These are phyloP conservation scores for Eucalyptus marginata DNA, from an alignment of 345 rosid genomes.

Conservation along the genomic window DNA sequence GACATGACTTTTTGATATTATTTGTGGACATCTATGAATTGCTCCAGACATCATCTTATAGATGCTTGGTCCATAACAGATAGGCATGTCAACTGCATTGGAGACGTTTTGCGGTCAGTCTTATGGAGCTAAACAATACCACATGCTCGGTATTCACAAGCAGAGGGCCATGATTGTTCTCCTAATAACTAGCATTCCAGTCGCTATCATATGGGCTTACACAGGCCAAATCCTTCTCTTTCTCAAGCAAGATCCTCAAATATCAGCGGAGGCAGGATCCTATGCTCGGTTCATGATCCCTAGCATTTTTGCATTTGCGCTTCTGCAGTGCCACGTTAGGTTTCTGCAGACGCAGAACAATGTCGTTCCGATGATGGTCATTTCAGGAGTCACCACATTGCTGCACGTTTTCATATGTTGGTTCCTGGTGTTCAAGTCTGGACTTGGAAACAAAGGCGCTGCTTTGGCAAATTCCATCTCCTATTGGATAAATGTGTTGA, in stretches of 20 bases:
- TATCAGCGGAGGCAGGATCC: not conserved
- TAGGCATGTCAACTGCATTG: not conserved
- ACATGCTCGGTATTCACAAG: slow-evolving; percentile 10
- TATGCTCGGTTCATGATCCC: not conserved
- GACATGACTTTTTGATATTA: not conserved
- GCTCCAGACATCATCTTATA: not conserved
- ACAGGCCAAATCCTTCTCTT: not conserved
- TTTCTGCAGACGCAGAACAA: slow-evolving; percentile 38
- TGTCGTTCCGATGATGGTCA: slow-evolving; percentile 30
- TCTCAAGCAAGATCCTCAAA: not conserved
- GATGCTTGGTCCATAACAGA: not conserved
- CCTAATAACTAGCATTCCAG: not conserved
- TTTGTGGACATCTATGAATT: not conserved
- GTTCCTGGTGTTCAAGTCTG: slow-evolving; percentile 21
- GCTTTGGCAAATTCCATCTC: slow-evolving; percentile 22
- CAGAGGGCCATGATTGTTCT: slow-evolving; percentile 16
- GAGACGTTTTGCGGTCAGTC: not conserved
- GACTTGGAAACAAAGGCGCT: slow-evolving; percentile 38
- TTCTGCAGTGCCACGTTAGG: not conserved
- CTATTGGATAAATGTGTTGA: not conserved
- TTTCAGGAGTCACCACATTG: slow-evolving; percentile 22
- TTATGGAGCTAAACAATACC: slow-evolving; percentile 2
- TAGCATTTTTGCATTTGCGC: not conserved
- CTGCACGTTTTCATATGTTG: slow-evolving; percentile 29
- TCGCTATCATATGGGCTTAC: not conserved